phyloP scores from a whole-genome alignment of 2,329 filamentous ascomycete genomes.

The Aspergillus alliaceus region DNA sequence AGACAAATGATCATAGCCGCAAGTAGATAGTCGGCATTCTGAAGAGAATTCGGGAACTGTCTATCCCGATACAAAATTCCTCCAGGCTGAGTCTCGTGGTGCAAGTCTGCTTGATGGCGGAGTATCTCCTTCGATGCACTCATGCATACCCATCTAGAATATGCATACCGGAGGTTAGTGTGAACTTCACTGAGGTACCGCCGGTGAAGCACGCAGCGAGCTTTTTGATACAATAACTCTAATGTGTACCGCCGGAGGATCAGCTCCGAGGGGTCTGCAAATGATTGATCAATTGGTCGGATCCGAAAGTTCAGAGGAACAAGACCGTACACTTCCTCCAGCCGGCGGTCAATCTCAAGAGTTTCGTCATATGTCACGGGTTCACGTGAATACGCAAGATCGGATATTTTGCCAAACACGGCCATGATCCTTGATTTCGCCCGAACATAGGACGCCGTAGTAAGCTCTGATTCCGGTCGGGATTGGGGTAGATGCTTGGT shows the following conservation, averaged over 20 bases:
- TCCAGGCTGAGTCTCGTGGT: conserved; percentile 54
- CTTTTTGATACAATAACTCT: conserved; percentile 53
- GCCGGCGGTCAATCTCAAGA: conserved; percentile 34
- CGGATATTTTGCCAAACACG: conserved; percentile 38
- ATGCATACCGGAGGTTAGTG: conserved; percentile 38
- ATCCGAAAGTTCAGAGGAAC: conserved; percentile 24
- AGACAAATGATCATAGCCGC: conserved; percentile 63
- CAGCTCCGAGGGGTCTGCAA: conserved; percentile 51
- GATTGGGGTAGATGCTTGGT: conserved; percentile 52
- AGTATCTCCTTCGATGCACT: conserved; percentile 51
- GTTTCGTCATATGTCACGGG: conserved; percentile 37
- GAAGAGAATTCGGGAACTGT: conserved; percentile 60
- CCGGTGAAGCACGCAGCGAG: conserved; percentile 55
- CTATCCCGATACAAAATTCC: conserved; percentile 53
- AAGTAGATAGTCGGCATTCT: conserved; percentile 62
- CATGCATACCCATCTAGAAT: conserved; percentile 49
- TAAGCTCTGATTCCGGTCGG: conserved; percentile 55
- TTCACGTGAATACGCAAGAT: conserved; percentile 36
- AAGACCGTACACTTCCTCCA: conserved; percentile 32
- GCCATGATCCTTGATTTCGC: conserved; percentile 37
- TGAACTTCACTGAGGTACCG: conserved; percentile 47
- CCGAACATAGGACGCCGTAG: conserved; percentile 41
- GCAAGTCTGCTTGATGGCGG: conserved; percentile 51
- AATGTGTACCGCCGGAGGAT: conserved; percentile 55
- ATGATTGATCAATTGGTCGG: conserved; percentile 34